These are phyloP conservation scores for Sporothrix brasiliensis DNA, from an alignment of 2,329 filamentous ascomycete species.

Conservation along the genomic window DNA sequence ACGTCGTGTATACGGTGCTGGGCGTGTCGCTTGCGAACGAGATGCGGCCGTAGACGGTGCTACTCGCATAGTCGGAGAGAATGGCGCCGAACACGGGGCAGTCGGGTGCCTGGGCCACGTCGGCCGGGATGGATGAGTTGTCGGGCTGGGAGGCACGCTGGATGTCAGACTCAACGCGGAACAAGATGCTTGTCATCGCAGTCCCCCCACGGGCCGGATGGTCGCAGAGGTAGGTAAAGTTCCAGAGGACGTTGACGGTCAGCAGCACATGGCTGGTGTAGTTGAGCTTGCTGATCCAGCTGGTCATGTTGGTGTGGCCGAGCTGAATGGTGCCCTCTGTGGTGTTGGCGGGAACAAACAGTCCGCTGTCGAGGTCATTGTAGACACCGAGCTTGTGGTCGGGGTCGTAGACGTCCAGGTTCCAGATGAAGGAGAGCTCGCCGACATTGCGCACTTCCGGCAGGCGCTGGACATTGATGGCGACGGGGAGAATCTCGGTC, in stretches of 20 bases:
- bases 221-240: constrained; percentile 14
- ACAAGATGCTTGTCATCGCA: not conserved
- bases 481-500: constrained; percentile 31
- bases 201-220: not conserved
- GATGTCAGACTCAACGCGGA: constrained; percentile 6
- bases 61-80: not conserved
- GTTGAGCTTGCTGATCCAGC: constrained; percentile 9
- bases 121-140: constrained; percentile 14
- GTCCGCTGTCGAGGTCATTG: constrained; percentile 16
- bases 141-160: not conserved
- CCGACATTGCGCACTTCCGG: not conserved
- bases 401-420: constrained; percentile 14
- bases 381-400: not conserved
- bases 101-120: constrained; percentile 23
- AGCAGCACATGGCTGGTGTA: constrained; percentile 19
- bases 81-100: constrained; percentile 29
- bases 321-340: constrained; percentile 16
- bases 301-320: constrained; percentile 28
- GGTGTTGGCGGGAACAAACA: constrained; percentile 4
- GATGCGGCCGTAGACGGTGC: not conserved
- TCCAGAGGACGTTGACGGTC: not conserved
- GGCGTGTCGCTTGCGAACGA: not conserved
- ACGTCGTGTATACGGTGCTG: constrained; percentile 7
- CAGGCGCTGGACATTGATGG: constrained; percentile 29
- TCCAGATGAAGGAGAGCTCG: constrained; percentile 18